Evolutionary conservation across 176 grass and related monocot genomes (phyloP).

Genomic region (Aechmea fasciata): DNA sequence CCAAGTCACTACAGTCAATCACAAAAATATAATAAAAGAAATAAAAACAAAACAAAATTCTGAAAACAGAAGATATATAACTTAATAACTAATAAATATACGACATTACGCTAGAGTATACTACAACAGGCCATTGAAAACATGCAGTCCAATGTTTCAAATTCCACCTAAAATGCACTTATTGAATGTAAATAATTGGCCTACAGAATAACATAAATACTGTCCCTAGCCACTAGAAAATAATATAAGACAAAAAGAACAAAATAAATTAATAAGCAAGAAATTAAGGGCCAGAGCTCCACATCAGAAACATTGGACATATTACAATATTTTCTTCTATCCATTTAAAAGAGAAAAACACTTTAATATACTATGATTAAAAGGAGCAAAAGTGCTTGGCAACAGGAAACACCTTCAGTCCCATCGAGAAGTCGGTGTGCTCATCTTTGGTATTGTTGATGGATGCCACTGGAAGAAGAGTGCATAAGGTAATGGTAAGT

Average conservation of each 20-base stretch:
- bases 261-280: too few species aligned
- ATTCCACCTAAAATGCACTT: too few species aligned
- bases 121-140: not conserved
- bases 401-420: slow-evolving; percentile 43
- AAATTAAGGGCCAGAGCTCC: too few species aligned
- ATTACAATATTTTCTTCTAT: too few species aligned
- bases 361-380: not conserved
- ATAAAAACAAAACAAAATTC: not conserved
- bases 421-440: slow-evolving; percentile 57
- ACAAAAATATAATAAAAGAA: not conserved
- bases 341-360: not conserved
- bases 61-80: not conserved
- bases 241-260: too few species aligned
- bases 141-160: too few species aligned
- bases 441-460: slow-evolving; percentile 53
- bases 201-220: not conserved
- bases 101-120: not conserved
- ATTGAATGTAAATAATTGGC: too few species aligned
- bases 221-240: not conserved
- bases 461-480: slow-evolving; percentile 75
- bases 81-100: not conserved
- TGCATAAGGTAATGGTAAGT: slow-evolving; percentile 52
- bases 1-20: not conserved
- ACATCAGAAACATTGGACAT: too few species aligned
- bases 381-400: not conserved